Base-by-base conservation (phyloP, 345 rosid genomes). In the Carallia pectinifolia region DNA sequence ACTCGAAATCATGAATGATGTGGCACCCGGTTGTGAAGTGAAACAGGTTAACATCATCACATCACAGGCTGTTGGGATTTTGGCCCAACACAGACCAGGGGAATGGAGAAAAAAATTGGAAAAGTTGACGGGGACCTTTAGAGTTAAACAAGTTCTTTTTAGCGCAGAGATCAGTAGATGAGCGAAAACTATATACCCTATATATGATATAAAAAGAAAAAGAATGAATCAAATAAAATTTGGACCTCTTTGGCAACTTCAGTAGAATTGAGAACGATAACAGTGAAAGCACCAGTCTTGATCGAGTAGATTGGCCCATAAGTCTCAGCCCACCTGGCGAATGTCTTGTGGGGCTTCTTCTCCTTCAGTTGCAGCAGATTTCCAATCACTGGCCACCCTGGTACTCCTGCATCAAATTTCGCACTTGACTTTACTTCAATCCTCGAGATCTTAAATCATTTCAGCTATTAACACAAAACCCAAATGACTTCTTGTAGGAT, bases 261-360 rank as follows among this genome's bases (percentile, higher is more conserved):
- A 17, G n/a, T 52, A 9, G 55, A 52, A 52, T 52, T 52, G 55
- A 52, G 55, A 12, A 52, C 55, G 19, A 52, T 52, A 52, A 52
- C 55, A 12, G 55, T 52, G 55, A 17, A 4, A 52, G 55, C 55
- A 13, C 55, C 55, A 5, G 55, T 52, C 12, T n/a, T 52, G 55
- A 52, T 52, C 17, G 55, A 52, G 55, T 52, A 52, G 55, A 52
- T 52, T 17, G 55, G 55, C 55, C 55, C 55, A 17, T 52, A 52
- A 17, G 55, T 52, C 55, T 52, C 55, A 52, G 55, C 55, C 55
- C 55, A 52, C 6, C 17, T 52, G 17, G 55, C 47, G 65, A 94
- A 94, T 27, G 91, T 91, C 81, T 80, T 84, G 77, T 94, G 82
- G 6, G 97, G 97, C 73, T 92, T 91, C 85, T 94, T 94, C 90